phyloP scores from a whole-genome alignment of 345 rosid genomes.

The Eucalyptus pauciflora region DNA sequence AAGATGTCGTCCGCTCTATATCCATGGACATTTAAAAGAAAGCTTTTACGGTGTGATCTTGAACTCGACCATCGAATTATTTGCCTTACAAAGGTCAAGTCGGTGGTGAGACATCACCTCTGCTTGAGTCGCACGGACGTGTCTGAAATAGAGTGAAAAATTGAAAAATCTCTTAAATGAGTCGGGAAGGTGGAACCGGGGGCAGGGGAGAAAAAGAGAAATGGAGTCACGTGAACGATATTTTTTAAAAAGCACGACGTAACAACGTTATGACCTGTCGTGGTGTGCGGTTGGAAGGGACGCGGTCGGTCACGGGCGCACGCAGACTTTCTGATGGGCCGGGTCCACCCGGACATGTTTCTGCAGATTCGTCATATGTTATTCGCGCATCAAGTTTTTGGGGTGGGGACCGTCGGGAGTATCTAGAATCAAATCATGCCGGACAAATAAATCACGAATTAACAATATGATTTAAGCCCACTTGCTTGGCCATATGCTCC shows the following conservation, averaged over 20 bases:
- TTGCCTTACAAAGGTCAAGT: background rate
- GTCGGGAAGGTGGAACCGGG: too few species aligned
- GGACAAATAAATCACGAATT: background rate
- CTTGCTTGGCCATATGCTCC: background rate
- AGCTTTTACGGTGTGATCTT: background rate
- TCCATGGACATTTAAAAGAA: background rate
- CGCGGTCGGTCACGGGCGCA: constrained; percentile 36
- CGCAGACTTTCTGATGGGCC: background rate
- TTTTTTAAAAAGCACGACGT: background rate
- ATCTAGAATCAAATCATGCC: background rate
- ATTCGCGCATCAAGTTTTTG: background rate
- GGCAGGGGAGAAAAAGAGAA: background rate
- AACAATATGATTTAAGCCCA: background rate
- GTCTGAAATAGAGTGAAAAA: background rate
- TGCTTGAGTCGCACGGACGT: background rate
- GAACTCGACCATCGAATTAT: background rate
- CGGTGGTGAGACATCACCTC: background rate
- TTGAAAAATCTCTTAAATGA: too few species aligned
- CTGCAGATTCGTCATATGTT: background rate
- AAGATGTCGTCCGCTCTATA: background rate
- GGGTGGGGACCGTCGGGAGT: background rate
- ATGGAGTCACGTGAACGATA: background rate
- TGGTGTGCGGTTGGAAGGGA: background rate
- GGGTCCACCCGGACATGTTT: background rate
- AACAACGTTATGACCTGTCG: background rate